Evolutionary conservation across 2,329 filamentous ascomycete genomes (phyloP), one percentile per base, ranked within the genome.

Genomic region (Tolypocladium endophyticum): DNA sequence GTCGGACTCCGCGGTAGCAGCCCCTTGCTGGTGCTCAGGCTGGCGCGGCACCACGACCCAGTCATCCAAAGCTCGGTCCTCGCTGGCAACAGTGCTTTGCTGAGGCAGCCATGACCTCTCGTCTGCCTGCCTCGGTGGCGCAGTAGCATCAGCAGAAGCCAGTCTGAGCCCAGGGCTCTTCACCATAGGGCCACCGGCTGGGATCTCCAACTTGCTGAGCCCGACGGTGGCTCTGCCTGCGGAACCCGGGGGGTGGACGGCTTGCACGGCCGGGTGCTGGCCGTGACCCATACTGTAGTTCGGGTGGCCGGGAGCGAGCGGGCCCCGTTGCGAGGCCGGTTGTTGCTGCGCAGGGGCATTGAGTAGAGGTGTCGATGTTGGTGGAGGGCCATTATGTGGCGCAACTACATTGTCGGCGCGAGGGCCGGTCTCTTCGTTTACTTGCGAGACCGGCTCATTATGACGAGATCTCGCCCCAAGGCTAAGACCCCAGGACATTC

Each of bases 401-500:
- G 54, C 59, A 30, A 33, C 61, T 56, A 61, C 60, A 39, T 61
- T 64, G 63, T 56, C 50, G 58, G 53, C 20, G 20, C 9, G n/a
- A 47, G n/a, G 36, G 58, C 61, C 63, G 57, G 64, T 61, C 55
- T 66, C 63, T 61, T 61, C 62, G 56, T 62, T 63, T 58, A 63
- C 53, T 57, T 63, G 68, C 62, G 66, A 47, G 58, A 61, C 61
- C 47, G 61, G 52, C 57, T 62, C 65, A 57, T 66, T 67, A 55
- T 63, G 63, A 60, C 65, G 67, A 59, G 73, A 69, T 63, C 69
- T 73, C 56, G 68, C 60, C 62, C 73, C 67, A 64, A 75, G 64
- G 61, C 69, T 68, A 67, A 79, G 61, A 56, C 73, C 74, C 78
- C 77, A 81, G 30, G 78, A 80, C 56, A 71, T 69, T 59, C 77